A percentile compares a stretch with the other conserved stretches of the same genome.
These are phyloP conservation scores for Cladochytrium replicatum DNA, from an alignment of 192 early-diverging fungal species.

Conservation along the genomic window DNA sequence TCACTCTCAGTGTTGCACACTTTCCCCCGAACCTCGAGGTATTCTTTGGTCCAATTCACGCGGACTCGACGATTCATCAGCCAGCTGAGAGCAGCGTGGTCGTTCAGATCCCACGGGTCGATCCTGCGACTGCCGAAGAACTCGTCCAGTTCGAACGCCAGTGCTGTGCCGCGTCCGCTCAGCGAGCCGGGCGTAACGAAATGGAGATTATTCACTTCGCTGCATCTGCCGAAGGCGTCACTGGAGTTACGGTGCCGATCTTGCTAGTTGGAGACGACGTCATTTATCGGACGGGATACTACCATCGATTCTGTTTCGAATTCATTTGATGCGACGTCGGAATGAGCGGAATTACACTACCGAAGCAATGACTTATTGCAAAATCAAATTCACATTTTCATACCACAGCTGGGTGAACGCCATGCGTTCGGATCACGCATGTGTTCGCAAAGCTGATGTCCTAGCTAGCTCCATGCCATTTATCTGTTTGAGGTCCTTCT, in stretches of 20 bases:
- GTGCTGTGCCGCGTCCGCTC: constrained; percentile 6
- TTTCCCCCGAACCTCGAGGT: no score
- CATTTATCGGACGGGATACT: constrained; percentile 11
- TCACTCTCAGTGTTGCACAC: no score
- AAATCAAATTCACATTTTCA: no score
- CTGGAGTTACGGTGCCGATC: constrained; percentile 3
- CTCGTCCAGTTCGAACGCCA: neutral
- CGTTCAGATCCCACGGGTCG: neutral
- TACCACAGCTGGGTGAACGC: no score
- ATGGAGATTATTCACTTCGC: neutral
- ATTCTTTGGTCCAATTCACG: constrained; percentile 5
- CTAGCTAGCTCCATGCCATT: no score
- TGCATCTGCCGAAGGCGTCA: neutral
- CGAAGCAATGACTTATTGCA: no score
- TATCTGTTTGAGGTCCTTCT: no score
- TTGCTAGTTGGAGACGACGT: constrained; percentile 12
- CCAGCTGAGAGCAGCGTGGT: neutral
- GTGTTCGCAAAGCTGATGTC: no score
- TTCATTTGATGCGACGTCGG: no score
- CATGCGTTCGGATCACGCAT: no score
- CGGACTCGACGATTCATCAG: constrained; percentile 10
- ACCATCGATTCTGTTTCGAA: no score
- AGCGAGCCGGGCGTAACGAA: constrained; percentile 3
- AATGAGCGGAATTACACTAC: no score
- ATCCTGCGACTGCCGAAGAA: neutral